Base-by-base conservation (phyloP, 768 basidiomycete genomes). In the Pulveroboletus sp. region DNA sequence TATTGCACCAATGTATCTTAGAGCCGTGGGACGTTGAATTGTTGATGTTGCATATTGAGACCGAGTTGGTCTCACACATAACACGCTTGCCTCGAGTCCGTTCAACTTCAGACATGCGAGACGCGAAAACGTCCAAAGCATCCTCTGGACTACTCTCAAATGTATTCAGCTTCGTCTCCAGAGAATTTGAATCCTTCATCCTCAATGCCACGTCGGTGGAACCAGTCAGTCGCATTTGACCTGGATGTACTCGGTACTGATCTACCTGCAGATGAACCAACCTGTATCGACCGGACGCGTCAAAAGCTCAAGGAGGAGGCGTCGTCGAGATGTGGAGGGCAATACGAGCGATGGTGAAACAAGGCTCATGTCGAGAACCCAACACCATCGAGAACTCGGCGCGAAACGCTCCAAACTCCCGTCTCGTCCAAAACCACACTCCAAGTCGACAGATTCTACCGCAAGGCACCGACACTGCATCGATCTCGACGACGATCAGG, bases 121-220 rank as follows among this genome's bases (percentile, higher is more conserved):
- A 33, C 17, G 19, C 46, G 13, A 1, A 40, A 33, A 47, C 25
- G 24, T 27, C 56, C 13, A 50, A 49, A 40, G 14, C 40, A 17
- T 35, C 59, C 21, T n/a, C 7, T 16, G 79, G 83, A 35, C 57
- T 85, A 3, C 56, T 87, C 19, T 79, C 82, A 1, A 81, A 80
- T 53, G 83, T 90, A 5, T 74, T 89, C 54, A 76, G 69, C 63
- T 87, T 82, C 62, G 78, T 91, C 5, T 80, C 86, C 11, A 74
- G 80, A 42, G 88, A 91, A 63, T 60, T 90, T 32, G 81, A 81
- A 39, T 81, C 81, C 11, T 90, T 91, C 63, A 75, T 90, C 21
- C 67, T 76, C 17, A 84, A 72, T 57, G 88, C 88, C 40, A 80
- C 83, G 20, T 39, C 45, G 9, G 83, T 53, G 9, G 49, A 45